A percentile compares a stretch with the other conserved stretches of the same genome.
phyloP scores from a whole-genome alignment of 345 rosid species.

The Syzygium jambos region DNA sequence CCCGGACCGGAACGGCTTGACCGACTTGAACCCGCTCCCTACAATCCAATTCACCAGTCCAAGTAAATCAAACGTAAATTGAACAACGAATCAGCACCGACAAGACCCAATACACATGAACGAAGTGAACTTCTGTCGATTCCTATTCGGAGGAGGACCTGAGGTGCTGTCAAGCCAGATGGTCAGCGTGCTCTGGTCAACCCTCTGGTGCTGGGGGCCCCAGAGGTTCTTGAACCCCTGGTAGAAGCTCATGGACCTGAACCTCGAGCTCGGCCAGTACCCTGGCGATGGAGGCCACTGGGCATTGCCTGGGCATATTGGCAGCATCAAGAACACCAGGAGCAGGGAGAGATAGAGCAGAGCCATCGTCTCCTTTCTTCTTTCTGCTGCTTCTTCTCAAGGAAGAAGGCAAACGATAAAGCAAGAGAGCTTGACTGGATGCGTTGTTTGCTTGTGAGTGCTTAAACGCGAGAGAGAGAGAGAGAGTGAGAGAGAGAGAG shows the following conservation, averaged over 20 bases:
- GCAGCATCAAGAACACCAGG: constrained; percentile 21
- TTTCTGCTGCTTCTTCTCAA: neutral
- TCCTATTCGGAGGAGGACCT: constrained; percentile 21
- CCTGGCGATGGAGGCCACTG: constrained; percentile 87
- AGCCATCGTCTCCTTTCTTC: constrained; percentile 2
- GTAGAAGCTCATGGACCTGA: constrained; percentile 56
- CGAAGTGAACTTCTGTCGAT: neutral
- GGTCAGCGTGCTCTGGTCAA: constrained; percentile 52
- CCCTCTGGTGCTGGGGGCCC: constrained; percentile 81
- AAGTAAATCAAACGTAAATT: neutral
- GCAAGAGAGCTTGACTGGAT: constrained; percentile 14
- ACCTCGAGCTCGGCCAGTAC: constrained; percentile 82
- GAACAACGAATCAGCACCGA: neutral
- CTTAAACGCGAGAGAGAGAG: constrained; percentile 1
- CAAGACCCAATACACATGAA: constrained; percentile 1
- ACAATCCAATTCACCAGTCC: neutral
- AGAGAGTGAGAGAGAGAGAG: constrained; percentile 1
- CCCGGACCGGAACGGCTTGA: constrained; percentile 78
- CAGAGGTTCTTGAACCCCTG: constrained; percentile 79
- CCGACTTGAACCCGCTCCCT: constrained; percentile 97
- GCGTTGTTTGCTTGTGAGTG: constrained; percentile 26
- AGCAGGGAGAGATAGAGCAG: constrained; percentile 8
- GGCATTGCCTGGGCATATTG: constrained; percentile 38
- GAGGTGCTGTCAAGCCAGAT: constrained; percentile 89
- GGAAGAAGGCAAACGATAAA: neutral